Conservation (phyloP, 2,329 filamentous ascomycete genomes). For the Lachnellula cervina region DNA sequence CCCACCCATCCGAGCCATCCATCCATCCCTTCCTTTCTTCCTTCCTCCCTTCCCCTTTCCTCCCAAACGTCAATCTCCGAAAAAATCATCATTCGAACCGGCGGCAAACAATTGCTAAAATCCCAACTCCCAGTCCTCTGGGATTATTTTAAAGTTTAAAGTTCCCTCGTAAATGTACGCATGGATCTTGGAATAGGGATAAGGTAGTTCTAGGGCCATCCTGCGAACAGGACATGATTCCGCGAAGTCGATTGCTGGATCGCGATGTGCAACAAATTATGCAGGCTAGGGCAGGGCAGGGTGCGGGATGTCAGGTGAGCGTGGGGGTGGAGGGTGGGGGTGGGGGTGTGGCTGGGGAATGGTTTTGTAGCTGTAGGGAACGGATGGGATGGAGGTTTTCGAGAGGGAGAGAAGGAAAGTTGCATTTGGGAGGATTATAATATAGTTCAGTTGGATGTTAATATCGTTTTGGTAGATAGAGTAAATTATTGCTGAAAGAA, state of each 20-base stretch:
- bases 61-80: too few species aligned
- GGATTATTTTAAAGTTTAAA: too few species aligned
- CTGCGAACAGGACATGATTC: not conserved
- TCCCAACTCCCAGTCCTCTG: not conserved
- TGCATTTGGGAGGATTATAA: too few species aligned
- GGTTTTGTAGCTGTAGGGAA: too few species aligned
- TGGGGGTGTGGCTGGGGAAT: not conserved
- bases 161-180: too few species aligned
- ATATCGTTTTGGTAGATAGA: too few species aligned
- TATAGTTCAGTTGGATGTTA: too few species aligned
- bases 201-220: not conserved
- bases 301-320: not conserved
- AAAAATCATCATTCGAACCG: too few species aligned
- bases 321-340: not conserved
- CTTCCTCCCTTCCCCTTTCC: not conserved
- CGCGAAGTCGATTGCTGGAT: not conserved
- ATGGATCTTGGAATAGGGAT: not conserved
- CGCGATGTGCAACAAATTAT: slow-evolving; percentile 2
- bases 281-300: not conserved
- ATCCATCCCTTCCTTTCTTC: not conserved
- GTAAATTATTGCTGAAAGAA: too few species aligned
- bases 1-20: not conserved
- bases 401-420: too few species aligned
- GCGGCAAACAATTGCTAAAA: too few species aligned
- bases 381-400: too few species aligned